Conservation (phyloP, 1,139 yeast genomes). For the Yamadazyma blattariae region DNA sequence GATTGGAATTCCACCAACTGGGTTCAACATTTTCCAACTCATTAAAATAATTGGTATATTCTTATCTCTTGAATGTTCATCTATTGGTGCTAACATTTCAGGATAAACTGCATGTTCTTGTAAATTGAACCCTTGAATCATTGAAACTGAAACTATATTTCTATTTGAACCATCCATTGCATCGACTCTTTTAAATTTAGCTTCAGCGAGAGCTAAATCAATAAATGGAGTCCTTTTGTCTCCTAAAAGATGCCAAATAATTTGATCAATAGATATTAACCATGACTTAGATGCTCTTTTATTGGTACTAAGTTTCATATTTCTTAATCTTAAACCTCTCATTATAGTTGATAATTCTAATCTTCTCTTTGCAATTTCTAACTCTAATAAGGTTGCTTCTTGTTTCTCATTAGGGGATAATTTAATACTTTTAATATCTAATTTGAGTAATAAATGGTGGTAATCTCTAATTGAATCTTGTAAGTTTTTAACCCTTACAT, state of each 20-base stretch:
- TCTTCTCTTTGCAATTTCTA: constrained; percentile 55
- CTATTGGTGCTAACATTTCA: constrained; percentile 61
- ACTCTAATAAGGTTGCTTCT: constrained; percentile 41
- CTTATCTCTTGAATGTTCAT: constrained; percentile 13
- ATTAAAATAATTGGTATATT: constrained; percentile 45
- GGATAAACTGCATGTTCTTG: constrained; percentile 64
- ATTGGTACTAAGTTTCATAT: constrained; percentile 26
- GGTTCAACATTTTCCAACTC: constrained; percentile 71
- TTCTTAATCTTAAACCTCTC: constrained; percentile 61
- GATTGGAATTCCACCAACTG: constrained; percentile 84
- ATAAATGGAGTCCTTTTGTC: constrained; percentile 62
- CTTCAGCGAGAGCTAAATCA: constrained; percentile 66
- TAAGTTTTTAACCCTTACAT: constrained; percentile 47
- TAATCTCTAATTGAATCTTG: constrained; percentile 54
- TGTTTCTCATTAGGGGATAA: constrained; percentile 23
- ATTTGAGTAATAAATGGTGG: constrained; percentile 42
- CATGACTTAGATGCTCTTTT: constrained; percentile 28
- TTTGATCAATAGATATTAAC: constrained; percentile 54
- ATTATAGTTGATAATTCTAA: constrained; percentile 64
- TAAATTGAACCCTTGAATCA: constrained; percentile 73
- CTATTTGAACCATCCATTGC: constrained; percentile 53
- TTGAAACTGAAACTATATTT: constrained; percentile 55
- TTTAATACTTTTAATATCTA: constrained; percentile 29
- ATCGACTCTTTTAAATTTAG: constrained; percentile 60
- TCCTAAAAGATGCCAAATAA: constrained; percentile 69